Evolutionary conservation across 164 flowering plant species (phyloP).

Genomic region (Piper longum): DNA sequence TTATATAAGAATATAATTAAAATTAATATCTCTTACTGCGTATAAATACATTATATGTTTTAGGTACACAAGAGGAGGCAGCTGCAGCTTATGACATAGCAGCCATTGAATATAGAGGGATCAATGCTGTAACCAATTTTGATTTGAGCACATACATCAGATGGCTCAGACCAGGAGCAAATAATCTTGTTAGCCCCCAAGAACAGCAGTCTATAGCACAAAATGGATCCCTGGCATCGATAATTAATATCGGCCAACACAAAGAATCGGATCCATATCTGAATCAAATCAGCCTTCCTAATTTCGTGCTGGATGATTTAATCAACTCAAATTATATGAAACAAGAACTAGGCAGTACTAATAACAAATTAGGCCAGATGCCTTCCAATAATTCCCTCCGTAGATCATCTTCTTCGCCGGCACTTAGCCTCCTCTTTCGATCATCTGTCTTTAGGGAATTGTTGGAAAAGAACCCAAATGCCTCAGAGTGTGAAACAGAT

Average conservation of each 20-base stretch:
- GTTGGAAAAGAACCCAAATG: slow-evolving; percentile 34
- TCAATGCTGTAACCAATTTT: slow-evolving; percentile 60
- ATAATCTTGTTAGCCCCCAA: slow-evolving; percentile 11
- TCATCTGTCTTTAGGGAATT: slow-evolving; percentile 49
- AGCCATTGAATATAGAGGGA: slow-evolving; percentile 60
- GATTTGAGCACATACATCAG: slow-evolving; percentile 53
- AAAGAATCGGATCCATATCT: slow-evolving; percentile 6
- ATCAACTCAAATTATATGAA: slow-evolving; percentile 8
- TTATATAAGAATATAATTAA: background rate
- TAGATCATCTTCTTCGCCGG: slow-evolving; percentile 35
- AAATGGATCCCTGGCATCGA: background rate
- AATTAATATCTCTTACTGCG: background rate
- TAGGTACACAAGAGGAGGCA: slow-evolving; percentile 76
- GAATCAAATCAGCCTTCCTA: slow-evolving; percentile 4
- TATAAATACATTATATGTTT: background rate
- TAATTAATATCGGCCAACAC: background rate
- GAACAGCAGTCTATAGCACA: slow-evolving; percentile 12
- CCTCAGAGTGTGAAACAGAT: slow-evolving; percentile 11
- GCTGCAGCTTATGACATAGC: slow-evolving; percentile 67
- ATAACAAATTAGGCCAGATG: slow-evolving; percentile 2
- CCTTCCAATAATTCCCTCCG: slow-evolving; percentile 11
- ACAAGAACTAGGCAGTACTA: slow-evolving; percentile 13
- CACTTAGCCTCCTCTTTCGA: slow-evolving; percentile 43
- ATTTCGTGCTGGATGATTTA: slow-evolving; percentile 5
- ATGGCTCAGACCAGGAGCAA: slow-evolving; percentile 46